phyloP scores from a whole-genome alignment of 2,329 filamentous ascomycete species.

The Thielaviopsis musarum region DNA sequence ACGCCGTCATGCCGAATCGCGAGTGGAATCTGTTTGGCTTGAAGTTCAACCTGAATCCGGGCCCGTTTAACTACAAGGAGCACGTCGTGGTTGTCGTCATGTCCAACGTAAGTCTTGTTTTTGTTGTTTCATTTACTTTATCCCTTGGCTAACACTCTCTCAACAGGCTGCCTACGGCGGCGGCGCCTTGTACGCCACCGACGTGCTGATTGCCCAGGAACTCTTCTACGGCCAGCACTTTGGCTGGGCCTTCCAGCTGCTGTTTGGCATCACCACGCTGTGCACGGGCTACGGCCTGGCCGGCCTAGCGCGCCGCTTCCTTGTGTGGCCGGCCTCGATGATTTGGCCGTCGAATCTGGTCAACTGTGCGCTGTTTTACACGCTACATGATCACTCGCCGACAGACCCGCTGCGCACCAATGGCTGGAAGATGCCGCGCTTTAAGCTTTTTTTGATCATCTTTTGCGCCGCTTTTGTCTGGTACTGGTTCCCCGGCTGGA shows the following conservation, averaged over 20 bases:
- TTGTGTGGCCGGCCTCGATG: slow-evolving; percentile 45
- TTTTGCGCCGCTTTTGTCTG: slow-evolving; percentile 34
- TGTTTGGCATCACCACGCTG: slow-evolving; percentile 43
- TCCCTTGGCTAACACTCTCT: slow-evolving; percentile 12
- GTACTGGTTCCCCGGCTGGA: slow-evolving; percentile 47
- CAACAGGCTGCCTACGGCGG: slow-evolving; percentile 38
- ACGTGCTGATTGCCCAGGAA: slow-evolving; percentile 26
- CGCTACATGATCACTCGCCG: slow-evolving; percentile 42
- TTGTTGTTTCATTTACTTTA: too few relatives aligned
- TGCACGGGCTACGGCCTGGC: slow-evolving; percentile 48
- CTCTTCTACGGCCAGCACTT: slow-evolving; percentile 35
- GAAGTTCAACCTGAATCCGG: slow-evolving; percentile 38
- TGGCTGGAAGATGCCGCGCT: slow-evolving; percentile 42
- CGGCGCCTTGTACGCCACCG: slow-evolving; percentile 38
- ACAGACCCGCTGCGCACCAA: slow-evolving; percentile 33
- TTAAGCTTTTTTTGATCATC: slow-evolving; percentile 38
- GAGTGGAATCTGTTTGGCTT: slow-evolving; percentile 33
- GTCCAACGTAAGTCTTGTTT: slow-evolving; percentile 38
- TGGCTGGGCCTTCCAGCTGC: slow-evolving; percentile 40
- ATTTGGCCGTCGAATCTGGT: slow-evolving; percentile 46
- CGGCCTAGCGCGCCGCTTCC: slow-evolving; percentile 39
- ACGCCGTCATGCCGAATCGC: slow-evolving; percentile 35
- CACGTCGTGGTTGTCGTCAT: slow-evolving; percentile 46
- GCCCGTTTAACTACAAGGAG: slow-evolving; percentile 45
- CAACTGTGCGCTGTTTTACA: slow-evolving; percentile 45